phyloP scores from a whole-genome alignment of 768 basidiomycete genomes.

The Serendipita sp. region DNA sequence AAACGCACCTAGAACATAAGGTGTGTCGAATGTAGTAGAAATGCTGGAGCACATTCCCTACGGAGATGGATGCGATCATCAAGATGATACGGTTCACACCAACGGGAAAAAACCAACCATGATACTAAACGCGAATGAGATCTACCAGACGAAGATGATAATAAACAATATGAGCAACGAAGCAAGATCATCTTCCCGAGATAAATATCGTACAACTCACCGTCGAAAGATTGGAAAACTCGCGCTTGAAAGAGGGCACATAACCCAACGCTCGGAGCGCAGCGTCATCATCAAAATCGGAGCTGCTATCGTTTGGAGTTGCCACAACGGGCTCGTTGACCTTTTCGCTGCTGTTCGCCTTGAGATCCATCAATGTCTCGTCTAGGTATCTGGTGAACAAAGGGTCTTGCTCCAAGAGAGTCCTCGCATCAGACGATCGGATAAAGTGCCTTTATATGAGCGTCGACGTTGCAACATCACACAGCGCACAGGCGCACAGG shows the following conservation, averaged over 20 bases:
- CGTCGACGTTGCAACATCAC: too few species aligned
- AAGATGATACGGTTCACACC: not conserved
- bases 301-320: not conserved
- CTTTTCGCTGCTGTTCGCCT: not conserved
- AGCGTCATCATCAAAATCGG: conserved; percentile 6
- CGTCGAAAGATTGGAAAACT: conserved; percentile 9
- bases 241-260: conserved; percentile 9
- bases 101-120: not conserved
- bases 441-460: too few species aligned
- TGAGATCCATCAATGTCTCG: not conserved
- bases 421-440: too few species aligned
- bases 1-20: not conserved
- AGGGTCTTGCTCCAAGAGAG: too few species aligned
- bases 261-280: conserved; percentile 8
- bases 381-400: not conserved
- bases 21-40: not conserved
- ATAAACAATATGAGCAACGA: not conserved
- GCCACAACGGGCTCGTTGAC: not conserved
- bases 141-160: not conserved
- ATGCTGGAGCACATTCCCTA: not conserved
- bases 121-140: not conserved
- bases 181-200: not conserved
- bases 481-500: too few species aligned
- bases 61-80: not conserved
- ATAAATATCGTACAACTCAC: not conserved